phyloP scores from a whole-genome alignment of 2,329 filamentous ascomycete species.

The Calonectria pteridis region DNA sequence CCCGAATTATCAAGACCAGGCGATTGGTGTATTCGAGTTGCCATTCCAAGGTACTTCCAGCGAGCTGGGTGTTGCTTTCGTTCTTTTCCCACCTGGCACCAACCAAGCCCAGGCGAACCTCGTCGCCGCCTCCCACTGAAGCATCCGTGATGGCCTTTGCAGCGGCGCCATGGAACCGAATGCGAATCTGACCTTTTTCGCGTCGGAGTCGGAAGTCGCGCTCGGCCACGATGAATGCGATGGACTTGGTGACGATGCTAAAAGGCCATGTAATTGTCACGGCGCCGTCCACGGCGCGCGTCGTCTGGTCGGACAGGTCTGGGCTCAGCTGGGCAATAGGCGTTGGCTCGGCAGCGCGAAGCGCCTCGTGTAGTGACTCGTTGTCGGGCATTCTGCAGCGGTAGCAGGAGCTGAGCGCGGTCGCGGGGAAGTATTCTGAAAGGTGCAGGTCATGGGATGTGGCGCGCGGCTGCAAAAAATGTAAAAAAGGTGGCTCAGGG shows the following conservation, averaged over 20 bases:
- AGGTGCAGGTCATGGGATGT: slow-evolving; percentile 27
- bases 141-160: slow-evolving; percentile 77
- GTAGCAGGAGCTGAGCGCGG: slow-evolving; percentile 31
- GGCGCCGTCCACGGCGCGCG: slow-evolving; percentile 72
- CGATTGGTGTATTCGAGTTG: slow-evolving; percentile 68
- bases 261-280: slow-evolving; percentile 94
- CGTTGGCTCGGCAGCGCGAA: slow-evolving; percentile 52
- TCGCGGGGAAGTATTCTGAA: slow-evolving; percentile 26
- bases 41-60: slow-evolving; percentile 68
- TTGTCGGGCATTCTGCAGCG: slow-evolving; percentile 43
- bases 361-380: slow-evolving; percentile 36
- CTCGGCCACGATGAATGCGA: slow-evolving; percentile 86
- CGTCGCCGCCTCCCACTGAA: slow-evolving; percentile 82
- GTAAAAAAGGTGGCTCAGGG: neutral
- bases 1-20: slow-evolving; percentile 58
- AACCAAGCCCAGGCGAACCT: slow-evolving; percentile 75
- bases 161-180: slow-evolving; percentile 78
- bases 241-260: slow-evolving; percentile 79
- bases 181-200: slow-evolving; percentile 82
- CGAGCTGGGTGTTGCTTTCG: slow-evolving; percentile 59
- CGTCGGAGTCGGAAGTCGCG: slow-evolving; percentile 85
- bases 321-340: slow-evolving; percentile 69
- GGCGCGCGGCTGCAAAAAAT: slow-evolving; percentile 12
- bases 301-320: slow-evolving; percentile 54
- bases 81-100: slow-evolving; percentile 76